These are phyloP conservation scores for Lanmaoa rubissima DNA, from an alignment of 768 basidiomycete genomes.

Conservation along the genomic window DNA sequence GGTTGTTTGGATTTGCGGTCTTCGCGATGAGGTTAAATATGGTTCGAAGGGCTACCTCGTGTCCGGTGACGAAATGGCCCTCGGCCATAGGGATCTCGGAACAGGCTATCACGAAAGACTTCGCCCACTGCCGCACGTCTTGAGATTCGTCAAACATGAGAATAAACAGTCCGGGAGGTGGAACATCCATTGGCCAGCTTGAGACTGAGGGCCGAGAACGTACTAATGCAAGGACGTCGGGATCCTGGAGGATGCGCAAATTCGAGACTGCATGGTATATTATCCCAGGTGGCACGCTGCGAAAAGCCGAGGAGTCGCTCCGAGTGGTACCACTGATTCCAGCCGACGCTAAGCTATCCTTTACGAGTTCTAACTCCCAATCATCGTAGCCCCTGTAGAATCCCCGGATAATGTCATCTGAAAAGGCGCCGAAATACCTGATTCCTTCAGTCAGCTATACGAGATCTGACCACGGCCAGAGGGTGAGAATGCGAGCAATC, in stretches of 20 bases:
- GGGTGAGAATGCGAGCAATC: conserved; percentile 7
- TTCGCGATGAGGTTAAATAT: conserved; percentile 32
- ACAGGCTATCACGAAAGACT: conserved; percentile 40
- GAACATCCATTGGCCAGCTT: conserved; percentile 55
- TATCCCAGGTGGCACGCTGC: conserved; percentile 46
- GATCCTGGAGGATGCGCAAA: conserved; percentile 52
- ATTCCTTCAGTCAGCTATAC: conserved; percentile 16
- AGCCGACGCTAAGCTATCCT: conserved; percentile 43
- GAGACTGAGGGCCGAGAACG: conserved; percentile 28
- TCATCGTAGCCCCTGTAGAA: conserved; percentile 65
- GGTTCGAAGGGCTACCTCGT: conserved; percentile 44
- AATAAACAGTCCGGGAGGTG: conserved; percentile 61
- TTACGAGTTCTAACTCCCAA: conserved; percentile 60
- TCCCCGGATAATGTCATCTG: conserved; percentile 42
- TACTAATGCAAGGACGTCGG: conserved; percentile 39
- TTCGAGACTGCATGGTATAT: conserved; percentile 65
- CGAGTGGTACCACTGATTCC: conserved; percentile 16
- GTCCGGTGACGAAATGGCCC: conserved; percentile 47
- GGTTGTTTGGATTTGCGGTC: conserved; percentile 1
- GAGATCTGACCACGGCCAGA: conserved; percentile 3
- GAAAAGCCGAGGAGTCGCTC: conserved; percentile 31
- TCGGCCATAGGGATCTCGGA: conserved; percentile 44
- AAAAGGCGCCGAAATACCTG: conserved; percentile 77
- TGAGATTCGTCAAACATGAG: conserved; percentile 51
- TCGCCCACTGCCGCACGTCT: conserved; percentile 61